These are phyloP conservation scores for Leishmania mexicana DNA, from an alignment of 208 protist species.

Conservation along the genomic window DNA sequence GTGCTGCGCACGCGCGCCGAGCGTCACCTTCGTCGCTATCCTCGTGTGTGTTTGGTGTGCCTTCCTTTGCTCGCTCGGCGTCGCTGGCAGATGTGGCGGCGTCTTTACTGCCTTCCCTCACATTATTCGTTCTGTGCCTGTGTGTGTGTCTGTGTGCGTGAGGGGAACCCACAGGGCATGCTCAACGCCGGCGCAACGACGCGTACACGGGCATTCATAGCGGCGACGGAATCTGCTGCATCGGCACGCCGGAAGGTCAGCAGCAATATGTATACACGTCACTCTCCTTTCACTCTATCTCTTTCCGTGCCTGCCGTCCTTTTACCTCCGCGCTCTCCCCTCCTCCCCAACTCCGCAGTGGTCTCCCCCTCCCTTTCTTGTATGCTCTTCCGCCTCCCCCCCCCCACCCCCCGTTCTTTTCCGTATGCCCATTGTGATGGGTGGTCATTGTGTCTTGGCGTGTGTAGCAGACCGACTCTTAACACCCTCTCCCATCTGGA, in stretches of 20 bases:
- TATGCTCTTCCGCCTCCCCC: background rate
- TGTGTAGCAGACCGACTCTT: background rate
- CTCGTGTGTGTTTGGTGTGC: background rate
- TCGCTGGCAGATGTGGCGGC: background rate
- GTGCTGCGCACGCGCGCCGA: background rate
- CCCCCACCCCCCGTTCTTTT: too few species aligned
- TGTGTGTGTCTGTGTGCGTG: background rate
- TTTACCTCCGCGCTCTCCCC: background rate
- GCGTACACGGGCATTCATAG: background rate
- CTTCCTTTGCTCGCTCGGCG: background rate
- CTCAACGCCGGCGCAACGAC: background rate
- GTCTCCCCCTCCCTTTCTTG: background rate
- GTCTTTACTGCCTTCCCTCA: background rate
- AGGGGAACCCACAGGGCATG: too few species aligned
- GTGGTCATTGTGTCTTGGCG: background rate
- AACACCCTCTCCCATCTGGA: background rate
- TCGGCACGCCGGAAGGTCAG: background rate
- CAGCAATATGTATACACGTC: background rate
- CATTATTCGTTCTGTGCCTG: slow-evolving; percentile 1
- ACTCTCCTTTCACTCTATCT: background rate
- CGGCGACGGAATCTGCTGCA: background rate
- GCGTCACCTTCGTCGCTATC: background rate
- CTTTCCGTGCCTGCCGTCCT: background rate
- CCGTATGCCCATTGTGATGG: background rate
- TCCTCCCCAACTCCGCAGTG: background rate